A percentile compares a stretch with the other conserved stretches of the same genome.
These are phyloP conservation scores for Globisporangium irregulare DNA, from an alignment of 352 stramenopile species.

Conservation along the genomic window DNA sequence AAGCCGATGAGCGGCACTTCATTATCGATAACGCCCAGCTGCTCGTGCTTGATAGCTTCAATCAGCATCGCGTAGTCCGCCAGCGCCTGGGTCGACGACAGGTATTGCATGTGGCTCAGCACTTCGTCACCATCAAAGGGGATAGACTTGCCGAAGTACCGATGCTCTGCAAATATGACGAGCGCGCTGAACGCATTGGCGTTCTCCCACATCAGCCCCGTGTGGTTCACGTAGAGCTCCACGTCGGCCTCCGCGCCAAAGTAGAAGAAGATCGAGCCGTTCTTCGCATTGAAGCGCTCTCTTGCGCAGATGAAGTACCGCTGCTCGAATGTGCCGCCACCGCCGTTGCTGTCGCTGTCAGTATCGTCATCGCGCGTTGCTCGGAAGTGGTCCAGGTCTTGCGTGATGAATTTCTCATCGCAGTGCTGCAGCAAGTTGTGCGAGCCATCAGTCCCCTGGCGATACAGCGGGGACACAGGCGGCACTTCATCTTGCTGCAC, in stretches of 20 bases:
- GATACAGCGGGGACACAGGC: neutral
- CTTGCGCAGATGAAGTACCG: slow-evolving; percentile 86
- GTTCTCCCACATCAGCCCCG: slow-evolving; percentile 5
- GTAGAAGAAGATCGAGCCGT: slow-evolving; percentile 4
- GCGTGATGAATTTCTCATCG: slow-evolving; percentile 67
- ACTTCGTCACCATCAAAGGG: slow-evolving; percentile 44
- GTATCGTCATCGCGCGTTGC: slow-evolving; percentile 8
- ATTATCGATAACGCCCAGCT: slow-evolving; percentile 20
- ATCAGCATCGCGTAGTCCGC: slow-evolving; percentile 71
- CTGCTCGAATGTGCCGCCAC: slow-evolving; percentile 65
- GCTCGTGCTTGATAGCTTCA: slow-evolving; percentile 34
- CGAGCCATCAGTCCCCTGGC: slow-evolving; percentile 20
- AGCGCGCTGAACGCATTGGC: slow-evolving; percentile 25
- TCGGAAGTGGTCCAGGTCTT: slow-evolving; percentile 79
- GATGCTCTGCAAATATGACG: slow-evolving; percentile 73
- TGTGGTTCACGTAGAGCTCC: neutral
- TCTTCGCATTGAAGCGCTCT: slow-evolving; percentile 17
- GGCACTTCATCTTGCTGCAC: neutral
- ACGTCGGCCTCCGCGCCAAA: neutral
- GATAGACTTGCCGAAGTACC: slow-evolving; percentile 74
- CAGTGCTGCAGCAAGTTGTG: slow-evolving; percentile 51
- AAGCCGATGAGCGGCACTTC: slow-evolving; percentile 66
- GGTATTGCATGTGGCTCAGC: slow-evolving; percentile 58
- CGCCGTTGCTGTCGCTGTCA: neutral
- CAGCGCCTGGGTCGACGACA: slow-evolving; percentile 81